Evolutionary conservation across 345 rosid species (phyloP), one percentile per base, ranked within the genome.

Genomic region (Syzygium aqueum): DNA sequence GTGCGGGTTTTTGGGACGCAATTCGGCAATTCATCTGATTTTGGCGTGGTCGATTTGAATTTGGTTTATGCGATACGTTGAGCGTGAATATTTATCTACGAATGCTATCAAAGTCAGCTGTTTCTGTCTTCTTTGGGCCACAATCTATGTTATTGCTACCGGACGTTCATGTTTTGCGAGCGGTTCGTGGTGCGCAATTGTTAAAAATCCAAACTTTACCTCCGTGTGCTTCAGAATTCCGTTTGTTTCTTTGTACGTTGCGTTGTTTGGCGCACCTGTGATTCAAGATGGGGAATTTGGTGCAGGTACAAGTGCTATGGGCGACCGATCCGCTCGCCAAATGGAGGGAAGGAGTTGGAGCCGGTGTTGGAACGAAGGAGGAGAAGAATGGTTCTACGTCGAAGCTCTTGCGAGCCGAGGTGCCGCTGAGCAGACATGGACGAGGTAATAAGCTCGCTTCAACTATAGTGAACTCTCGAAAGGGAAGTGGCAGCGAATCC

Each of bases 391-490:
- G 94, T 11, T 88, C 94, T 9, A 89, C 96, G 3, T 96, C 98
- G 8, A 96, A 94, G 93, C 96, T 97, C 56, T 57, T 95, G 87
- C 90, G 96, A 85, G 91, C 93, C 14, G 98, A 91, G 93, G 84
- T 93, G 87, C 96, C 99, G 1, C 87, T 96, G 85, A 92, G 99
- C 85, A 93, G 93, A 88, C 97, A 91, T 78, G 98, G 99, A 21
- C 93, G 95, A 85, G 93, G 91, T 65, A 96, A 89, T 88, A 96
- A 93, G 92, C 94, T 95, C 82, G 96, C 98, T 14, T 95, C 98
- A 2, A 89, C 98, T 8, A 88, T 96, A 30, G 97, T 97, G 51
- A 93, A 93, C 86, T 94, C 96, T 7, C 93, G 89, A 85, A 92
- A 85, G 46, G 83, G 85, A 77, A 23, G 57, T 2, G 84, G 87